Evolutionary conservation across 139 green algal genomes (phyloP).

Genomic region (Chlorella sorokiniana): DNA sequence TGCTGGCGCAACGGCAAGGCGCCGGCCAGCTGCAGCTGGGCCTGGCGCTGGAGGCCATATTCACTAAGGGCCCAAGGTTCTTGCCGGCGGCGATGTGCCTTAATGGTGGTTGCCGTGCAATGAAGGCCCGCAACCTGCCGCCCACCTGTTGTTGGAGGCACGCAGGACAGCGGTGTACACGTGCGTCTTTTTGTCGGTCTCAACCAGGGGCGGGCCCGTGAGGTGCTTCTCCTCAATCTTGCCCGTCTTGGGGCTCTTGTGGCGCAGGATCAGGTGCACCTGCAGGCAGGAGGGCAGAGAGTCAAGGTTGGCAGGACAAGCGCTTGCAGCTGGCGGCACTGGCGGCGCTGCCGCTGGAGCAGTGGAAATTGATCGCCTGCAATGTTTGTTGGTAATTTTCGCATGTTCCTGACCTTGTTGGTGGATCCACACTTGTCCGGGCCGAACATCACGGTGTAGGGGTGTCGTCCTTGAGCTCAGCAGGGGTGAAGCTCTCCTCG

Average conservation of each 20-base stretch:
- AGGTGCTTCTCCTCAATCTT: slow-evolving; percentile 94
- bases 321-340: neutral
- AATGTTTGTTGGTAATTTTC: too few species aligned
- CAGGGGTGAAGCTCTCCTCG: slow-evolving; percentile 56
- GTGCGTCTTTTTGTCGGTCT: slow-evolving; percentile 67
- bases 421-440: slow-evolving; percentile 96
- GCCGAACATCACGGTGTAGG: slow-evolving; percentile 99
- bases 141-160: slow-evolving; percentile 64
- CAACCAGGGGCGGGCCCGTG: slow-evolving; percentile 63
- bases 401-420: slow-evolving; percentile 57
- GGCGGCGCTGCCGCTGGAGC: neutral
- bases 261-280: slow-evolving; percentile 92
- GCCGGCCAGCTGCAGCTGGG: too few species aligned
- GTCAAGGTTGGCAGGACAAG: neutral
- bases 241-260: slow-evolving; percentile 85
- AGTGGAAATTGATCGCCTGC: neutral
- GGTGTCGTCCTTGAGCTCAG: slow-evolving; percentile 77
- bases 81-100: too few species aligned
- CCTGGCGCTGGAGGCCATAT: too few species aligned
- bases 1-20: too few species aligned
- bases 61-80: too few species aligned
- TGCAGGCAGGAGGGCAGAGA: slow-evolving; percentile 23
- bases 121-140: neutral
- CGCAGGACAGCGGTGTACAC: slow-evolving; percentile 82
- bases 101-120: too few species aligned